A percentile compares a stretch with the other conserved stretches of the same genome.
Conservation (phyloP, 768 basidiomycete species). For the Mycena rosella region DNA sequence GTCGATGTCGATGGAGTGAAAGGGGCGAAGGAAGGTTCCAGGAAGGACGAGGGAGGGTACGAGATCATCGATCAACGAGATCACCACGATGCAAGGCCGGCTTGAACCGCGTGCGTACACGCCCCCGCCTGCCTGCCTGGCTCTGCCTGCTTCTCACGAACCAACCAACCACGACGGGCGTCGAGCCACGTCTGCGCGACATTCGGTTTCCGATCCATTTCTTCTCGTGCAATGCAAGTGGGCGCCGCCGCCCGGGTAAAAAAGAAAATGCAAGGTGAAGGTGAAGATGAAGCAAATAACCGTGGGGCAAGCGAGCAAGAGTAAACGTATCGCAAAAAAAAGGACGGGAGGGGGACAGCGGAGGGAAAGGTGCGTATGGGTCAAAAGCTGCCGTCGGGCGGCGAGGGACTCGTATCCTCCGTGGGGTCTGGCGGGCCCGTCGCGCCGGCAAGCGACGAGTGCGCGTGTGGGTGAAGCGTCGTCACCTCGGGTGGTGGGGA, state of each 20-base stretch:
- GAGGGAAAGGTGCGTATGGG: slow-evolving; percentile 23
- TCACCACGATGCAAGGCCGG: slow-evolving; percentile 38
- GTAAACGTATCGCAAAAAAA: slow-evolving; percentile 49
- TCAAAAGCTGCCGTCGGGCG: slow-evolving; percentile 64
- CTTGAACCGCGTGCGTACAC: slow-evolving; percentile 16
- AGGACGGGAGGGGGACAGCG: slow-evolving; percentile 37
- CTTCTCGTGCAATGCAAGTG: slow-evolving; percentile 23
- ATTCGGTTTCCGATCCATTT: slow-evolving; percentile 15
- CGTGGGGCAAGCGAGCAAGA: slow-evolving; percentile 43
- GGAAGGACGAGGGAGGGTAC: background rate
- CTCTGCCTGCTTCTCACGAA: slow-evolving; percentile 21
- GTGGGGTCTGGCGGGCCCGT: slow-evolving; percentile 54
- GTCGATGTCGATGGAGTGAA: slow-evolving; percentile 1
- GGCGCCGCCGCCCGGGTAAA: slow-evolving; percentile 26
- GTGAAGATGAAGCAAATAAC: slow-evolving; percentile 41
- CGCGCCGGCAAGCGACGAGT: slow-evolving; percentile 40
- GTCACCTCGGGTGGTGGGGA: slow-evolving; percentile 74
- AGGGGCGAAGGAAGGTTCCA: slow-evolving; percentile 11
- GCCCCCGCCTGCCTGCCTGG: background rate
- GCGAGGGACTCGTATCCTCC: slow-evolving; percentile 47
- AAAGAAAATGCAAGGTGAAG: no score
- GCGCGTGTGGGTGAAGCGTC: slow-evolving; percentile 58
- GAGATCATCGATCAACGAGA: slow-evolving; percentile 39
- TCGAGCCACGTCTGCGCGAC: slow-evolving; percentile 3
- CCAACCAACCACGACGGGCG: slow-evolving; percentile 15